Evolutionary conservation across 768 basidiomycete genomes (phyloP), one percentile per base, ranked within the genome.

Genomic region (Pleurotus citrinopileatus): DNA sequence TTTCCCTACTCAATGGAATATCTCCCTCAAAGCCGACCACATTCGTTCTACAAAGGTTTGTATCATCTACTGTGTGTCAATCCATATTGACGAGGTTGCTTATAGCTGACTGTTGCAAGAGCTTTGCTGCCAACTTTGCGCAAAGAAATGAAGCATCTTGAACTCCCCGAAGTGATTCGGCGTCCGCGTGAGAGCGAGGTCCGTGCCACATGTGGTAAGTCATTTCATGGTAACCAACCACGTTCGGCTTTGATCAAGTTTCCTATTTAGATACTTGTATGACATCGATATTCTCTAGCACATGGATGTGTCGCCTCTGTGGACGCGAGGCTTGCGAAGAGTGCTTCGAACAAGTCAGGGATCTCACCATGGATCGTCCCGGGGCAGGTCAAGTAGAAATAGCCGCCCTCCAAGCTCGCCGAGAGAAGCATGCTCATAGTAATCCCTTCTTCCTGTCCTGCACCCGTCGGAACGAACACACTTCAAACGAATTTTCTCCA

Each of bases 281-380:
- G 78, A 94, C 92, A 3, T 95, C 94, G 10, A 84, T 96, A 54
- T 96, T 96, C 68, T 87, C 89, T 4, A 85, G 83, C 54, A 88
- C 85, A 26, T 96, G 90, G 84, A 89, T 95, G 81, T 96, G 94
- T 66, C 80, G 88, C n/a, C 65, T 82, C 34, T 98, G 95, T 66
- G 95, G 92, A 3, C 83, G 91, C 8, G 95, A 97, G 69, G 84
- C 89, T 7, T 98, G 95, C 65, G 76, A 84, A 1, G 89, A 91
- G 56, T 97, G 95, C 65, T 90, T 82, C 62, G 74, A 78, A 23
- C 85, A 82, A 59, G 82, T 95, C 50, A 70, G 73, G 53, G 82
- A 84, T 12, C 70, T 89, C 29, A 90, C 86, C 7, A 70, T 73
- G 55, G 80, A 80, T 56, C 75, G 73, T 25, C 68, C 74, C 2